Evolutionary conservation across 1,139 yeast species (phyloP).

Genomic region (Zygosaccharomyces pseudobailii): DNA sequence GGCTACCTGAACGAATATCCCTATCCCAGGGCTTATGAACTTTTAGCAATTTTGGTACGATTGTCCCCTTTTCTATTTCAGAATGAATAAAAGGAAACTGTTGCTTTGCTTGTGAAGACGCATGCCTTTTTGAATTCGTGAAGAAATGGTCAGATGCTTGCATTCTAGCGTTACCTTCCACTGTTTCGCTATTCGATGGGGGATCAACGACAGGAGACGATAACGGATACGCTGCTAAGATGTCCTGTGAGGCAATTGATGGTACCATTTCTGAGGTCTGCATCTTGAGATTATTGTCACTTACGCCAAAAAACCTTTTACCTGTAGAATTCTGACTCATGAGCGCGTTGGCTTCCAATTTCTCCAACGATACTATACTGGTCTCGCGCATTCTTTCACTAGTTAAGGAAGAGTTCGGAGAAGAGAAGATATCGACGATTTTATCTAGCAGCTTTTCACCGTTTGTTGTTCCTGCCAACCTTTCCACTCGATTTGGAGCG

Average conservation of each 20-base stretch:
- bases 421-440: conserved; percentile 4
- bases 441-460: conserved; percentile 6
- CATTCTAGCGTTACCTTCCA: background rate
- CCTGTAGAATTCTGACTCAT: background rate
- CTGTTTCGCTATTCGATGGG: background rate
- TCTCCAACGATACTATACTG: background rate
- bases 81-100: too few species aligned
- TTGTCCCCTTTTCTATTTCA: background rate
- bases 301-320: background rate
- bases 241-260: background rate
- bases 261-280: background rate
- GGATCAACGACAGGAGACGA: background rate
- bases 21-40: background rate
- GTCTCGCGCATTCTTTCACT: background rate
- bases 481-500: background rate
- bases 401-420: conserved; percentile 1
- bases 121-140: background rate
- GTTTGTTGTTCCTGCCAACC: background rate
- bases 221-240: background rate
- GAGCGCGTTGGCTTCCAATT: background rate
- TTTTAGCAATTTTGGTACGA: background rate
- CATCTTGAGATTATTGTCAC: background rate
- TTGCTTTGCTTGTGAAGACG: background rate
- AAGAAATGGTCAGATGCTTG: background rate
- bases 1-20: background rate